Conservation (phyloP, 2,329 filamentous ascomycete species). For the Fusarium liriodendri region DNA sequence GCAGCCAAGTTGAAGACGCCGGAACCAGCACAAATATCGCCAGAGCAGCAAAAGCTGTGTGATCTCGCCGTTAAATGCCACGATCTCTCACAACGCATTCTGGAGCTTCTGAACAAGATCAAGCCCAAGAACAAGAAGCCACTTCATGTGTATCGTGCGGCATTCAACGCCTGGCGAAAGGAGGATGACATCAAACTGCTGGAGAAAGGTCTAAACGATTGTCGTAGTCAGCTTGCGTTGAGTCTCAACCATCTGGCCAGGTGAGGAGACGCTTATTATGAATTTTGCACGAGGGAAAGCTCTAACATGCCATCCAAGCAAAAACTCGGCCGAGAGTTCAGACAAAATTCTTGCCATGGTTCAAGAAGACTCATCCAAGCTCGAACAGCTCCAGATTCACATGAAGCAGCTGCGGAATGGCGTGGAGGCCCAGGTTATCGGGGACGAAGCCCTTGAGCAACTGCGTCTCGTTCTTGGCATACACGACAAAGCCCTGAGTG, state of each 20-base stretch:
- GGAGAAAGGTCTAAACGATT: neutral
- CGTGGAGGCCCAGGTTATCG: neutral
- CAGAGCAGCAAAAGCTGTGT: neutral
- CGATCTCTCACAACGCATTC: neutral
- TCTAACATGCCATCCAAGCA: neutral
- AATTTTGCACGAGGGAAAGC: neutral
- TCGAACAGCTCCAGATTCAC: neutral
- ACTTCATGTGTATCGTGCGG: neutral
- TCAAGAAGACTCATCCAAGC: neutral
- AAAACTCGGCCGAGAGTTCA: neutral
- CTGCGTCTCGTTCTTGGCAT: neutral
- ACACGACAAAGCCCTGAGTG: neutral
- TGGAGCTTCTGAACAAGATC: neutral
- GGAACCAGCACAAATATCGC: fast-evolving
- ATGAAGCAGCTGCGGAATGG: neutral
- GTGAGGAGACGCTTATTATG: neutral
- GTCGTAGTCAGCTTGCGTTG: neutral
- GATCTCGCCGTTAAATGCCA: neutral
- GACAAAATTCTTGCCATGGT: neutral
- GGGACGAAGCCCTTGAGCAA: neutral
- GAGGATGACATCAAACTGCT: neutral
- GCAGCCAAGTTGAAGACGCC: neutral
- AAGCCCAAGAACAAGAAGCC: neutral
- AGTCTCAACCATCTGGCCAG: neutral
- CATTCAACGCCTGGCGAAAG: neutral